Evolutionary conservation across 225 moss, liverwort and hornwort species (phyloP).

Genomic region (Physcomitrium patens): DNA sequence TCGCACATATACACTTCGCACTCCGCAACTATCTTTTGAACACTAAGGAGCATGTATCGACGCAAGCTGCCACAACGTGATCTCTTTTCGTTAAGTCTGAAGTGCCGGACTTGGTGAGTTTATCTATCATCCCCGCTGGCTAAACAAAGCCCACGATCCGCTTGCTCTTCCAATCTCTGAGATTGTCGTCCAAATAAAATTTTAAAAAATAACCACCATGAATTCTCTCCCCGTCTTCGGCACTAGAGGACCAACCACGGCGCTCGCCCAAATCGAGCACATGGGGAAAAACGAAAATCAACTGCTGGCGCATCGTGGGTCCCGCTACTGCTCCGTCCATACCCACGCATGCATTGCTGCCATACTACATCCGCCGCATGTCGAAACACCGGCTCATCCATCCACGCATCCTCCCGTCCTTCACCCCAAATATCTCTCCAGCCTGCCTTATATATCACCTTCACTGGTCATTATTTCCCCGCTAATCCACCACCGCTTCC

Average conservation of each 20-base stretch:
- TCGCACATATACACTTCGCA: neutral
- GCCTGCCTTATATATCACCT: too few species aligned
- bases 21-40: neutral
- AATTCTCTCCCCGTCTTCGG: conserved; percentile 38
- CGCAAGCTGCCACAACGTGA: too few species aligned
- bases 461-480: neutral
- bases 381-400: neutral
- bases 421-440: conserved; percentile 25
- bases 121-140: conserved; percentile 34
- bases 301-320: neutral
- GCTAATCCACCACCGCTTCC: too few species aligned
- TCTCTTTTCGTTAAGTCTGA: neutral
- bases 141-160: conserved; percentile 40
- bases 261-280: neutral
- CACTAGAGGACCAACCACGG: conserved; percentile 19
- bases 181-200: neutral
- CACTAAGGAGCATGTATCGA: neutral
- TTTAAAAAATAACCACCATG: neutral
- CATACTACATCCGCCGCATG: neutral
- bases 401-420: neutral
- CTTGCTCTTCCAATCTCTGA: conserved; percentile 25
- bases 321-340: conserved; percentile 11
- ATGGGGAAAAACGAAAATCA: neutral
- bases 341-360: conserved; percentile 8
- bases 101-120: neutral